Evolutionary conservation across 441 rosid genomes (phyloP).

Genomic region (Syzygium malaccense): DNA sequence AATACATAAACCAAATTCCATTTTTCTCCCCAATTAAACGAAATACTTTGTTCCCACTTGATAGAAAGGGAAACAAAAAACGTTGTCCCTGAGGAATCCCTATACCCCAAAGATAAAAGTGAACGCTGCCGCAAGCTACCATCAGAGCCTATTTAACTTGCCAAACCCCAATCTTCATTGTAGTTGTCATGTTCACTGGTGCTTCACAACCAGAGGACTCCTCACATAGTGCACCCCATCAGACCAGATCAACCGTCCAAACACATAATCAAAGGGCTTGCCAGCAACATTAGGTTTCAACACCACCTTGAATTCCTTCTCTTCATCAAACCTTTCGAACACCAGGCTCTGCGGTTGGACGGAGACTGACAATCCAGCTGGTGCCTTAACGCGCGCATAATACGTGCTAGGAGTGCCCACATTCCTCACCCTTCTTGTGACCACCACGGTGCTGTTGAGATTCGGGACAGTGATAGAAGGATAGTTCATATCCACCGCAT

Average conservation of each 20-base stretch:
- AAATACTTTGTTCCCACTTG: background rate
- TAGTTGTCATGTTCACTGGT: background rate
- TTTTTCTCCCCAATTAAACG: background rate
- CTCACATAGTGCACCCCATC: constrained; percentile 8
- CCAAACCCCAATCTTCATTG: background rate
- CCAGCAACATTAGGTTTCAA: background rate
- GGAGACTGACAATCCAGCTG: background rate
- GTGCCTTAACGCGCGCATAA: background rate
- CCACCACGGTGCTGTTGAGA: background rate
- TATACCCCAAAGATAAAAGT: background rate
- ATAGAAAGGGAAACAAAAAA: background rate
- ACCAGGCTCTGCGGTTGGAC: constrained; percentile 1
- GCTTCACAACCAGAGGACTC: constrained; percentile 8
- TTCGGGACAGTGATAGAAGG: constrained; percentile 3
- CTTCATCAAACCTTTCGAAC: background rate
- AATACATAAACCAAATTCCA: too few relatives aligned
- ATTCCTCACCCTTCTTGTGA: constrained; percentile 2
- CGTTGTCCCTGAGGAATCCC: background rate
- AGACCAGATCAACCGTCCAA: constrained; percentile 6
- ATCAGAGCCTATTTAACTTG: background rate
- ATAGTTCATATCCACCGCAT: background rate
- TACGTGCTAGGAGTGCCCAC: constrained; percentile 1
- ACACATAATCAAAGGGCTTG: background rate
- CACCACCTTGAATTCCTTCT: constrained; percentile 6
- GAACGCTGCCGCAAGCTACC: background rate